Percentiles rank a stretch among this genome's conserved stretches.
Conservation (phyloP, 2,329 filamentous ascomycete genomes). For the Ceratocystiopsis sp. region DNA sequence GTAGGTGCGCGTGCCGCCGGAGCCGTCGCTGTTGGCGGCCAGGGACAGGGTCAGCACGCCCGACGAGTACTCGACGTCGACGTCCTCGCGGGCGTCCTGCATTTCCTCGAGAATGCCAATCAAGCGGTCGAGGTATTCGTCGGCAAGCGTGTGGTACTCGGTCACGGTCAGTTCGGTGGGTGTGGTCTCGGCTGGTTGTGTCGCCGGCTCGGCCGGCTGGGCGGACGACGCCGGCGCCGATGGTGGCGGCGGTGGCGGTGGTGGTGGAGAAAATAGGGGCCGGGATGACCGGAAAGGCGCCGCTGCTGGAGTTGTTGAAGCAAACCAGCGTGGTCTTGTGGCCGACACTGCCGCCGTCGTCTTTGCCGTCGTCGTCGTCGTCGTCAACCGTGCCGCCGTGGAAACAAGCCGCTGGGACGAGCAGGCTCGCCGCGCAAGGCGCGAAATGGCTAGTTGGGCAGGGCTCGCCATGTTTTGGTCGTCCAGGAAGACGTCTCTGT, state of each 20-base stretch:
- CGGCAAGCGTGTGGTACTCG: slow-evolving; percentile 63
- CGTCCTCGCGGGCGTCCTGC: slow-evolving; percentile 54
- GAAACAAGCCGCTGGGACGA: no score
- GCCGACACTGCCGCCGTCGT: neutral
- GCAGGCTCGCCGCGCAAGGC: slow-evolving; percentile 1
- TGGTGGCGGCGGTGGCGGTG: neutral
- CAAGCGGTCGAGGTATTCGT: slow-evolving; percentile 50
- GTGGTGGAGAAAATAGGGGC: neutral
- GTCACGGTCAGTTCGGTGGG: slow-evolving; percentile 36
- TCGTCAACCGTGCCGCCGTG: no score
- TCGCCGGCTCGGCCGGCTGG: no score
- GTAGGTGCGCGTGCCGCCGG: slow-evolving; percentile 55
- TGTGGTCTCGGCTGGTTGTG: neutral
- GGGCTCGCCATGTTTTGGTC: neutral
- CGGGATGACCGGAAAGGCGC: neutral
- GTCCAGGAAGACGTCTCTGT: neutral
- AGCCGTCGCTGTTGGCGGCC: neutral
- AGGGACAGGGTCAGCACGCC: slow-evolving; percentile 9
- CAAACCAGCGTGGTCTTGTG: neutral
- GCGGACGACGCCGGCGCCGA: neutral
- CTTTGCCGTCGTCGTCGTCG: neutral
- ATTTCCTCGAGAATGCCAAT: slow-evolving; percentile 49
- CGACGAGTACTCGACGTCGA: slow-evolving; percentile 70
- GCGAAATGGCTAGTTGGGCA: neutral
- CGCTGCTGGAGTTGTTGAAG: neutral